phyloP scores from a whole-genome alignment of 202 grass and related monocot species.

The Setaria viridis region DNA sequence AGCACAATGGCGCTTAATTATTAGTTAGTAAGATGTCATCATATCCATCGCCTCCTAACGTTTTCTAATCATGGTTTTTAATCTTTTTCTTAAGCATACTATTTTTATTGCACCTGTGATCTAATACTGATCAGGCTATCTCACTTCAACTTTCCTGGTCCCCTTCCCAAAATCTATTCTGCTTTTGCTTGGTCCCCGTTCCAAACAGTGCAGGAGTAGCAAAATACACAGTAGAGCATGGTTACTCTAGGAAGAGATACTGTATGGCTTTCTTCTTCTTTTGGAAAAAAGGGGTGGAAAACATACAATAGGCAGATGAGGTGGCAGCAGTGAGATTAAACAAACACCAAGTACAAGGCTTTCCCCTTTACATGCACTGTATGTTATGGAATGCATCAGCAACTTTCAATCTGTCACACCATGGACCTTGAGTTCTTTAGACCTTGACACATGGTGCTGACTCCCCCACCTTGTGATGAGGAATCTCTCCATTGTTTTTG shows the following conservation, averaged over 20 bases:
- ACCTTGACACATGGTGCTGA: slow-evolving; percentile 77
- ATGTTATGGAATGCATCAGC: slow-evolving; percentile 21
- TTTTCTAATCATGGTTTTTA: slow-evolving; percentile 20
- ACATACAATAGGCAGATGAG: not conserved
- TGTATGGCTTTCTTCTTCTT: not conserved
- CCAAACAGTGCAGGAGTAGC: not conserved
- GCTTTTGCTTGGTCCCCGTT: not conserved
- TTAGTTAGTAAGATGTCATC: slow-evolving; percentile 39
- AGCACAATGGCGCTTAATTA: not conserved
- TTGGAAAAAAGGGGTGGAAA: not conserved
- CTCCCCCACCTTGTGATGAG: slow-evolving; percentile 62
- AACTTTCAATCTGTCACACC: slow-evolving; percentile 60
- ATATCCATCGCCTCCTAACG: slow-evolving; percentile 28
- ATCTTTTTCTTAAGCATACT: slow-evolving; percentile 15
- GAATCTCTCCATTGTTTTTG: slow-evolving; percentile 70
- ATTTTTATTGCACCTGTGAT: slow-evolving; percentile 12
- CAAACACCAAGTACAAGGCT: slow-evolving; percentile 45
- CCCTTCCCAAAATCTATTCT: slow-evolving; percentile 44
- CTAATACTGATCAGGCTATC: slow-evolving; percentile 24
- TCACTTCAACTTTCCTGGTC: slow-evolving; percentile 45
- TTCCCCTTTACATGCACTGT: slow-evolving; percentile 23
- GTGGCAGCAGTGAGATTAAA: slow-evolving; percentile 25
- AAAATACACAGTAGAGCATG: not conserved
- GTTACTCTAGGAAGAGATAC: not conserved
- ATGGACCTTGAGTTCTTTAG: slow-evolving; percentile 26